Percentiles rank a stretch among this genome's conserved stretches.
These are phyloP conservation scores for Termitomyces sp. DNA, from an alignment of 768 basidiomycete genomes.

Conservation along the genomic window DNA sequence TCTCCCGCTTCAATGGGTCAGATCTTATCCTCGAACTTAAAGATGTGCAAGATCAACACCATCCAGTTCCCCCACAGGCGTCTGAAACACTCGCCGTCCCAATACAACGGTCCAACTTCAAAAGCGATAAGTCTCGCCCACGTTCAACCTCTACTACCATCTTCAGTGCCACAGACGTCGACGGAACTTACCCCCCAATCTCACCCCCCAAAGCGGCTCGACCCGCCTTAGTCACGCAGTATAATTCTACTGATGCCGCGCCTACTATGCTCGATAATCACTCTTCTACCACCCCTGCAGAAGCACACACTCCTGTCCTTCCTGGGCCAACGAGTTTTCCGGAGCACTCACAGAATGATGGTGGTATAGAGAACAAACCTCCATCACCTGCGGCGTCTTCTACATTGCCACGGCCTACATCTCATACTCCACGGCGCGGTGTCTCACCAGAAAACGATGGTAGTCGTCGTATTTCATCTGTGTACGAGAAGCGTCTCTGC, in stretches of 20 bases:
- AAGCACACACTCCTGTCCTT: conserved; percentile 16
- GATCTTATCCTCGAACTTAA: conserved; percentile 60
- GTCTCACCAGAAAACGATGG: neutral
- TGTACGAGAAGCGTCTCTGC: conserved; percentile 41
- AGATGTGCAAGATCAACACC: conserved; percentile 59
- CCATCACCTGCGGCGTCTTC: conserved; percentile 5
- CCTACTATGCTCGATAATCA: conserved; percentile 25
- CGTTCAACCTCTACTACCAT: conserved; percentile 28
- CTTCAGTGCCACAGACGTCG: conserved; percentile 29
- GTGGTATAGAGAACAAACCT: conserved; percentile 4
- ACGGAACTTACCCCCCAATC: conserved; percentile 13
- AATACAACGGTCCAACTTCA: conserved; percentile 1
- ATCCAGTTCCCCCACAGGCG: conserved; percentile 9
- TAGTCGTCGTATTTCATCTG: conserved; percentile 33
- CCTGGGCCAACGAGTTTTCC: conserved; percentile 6
- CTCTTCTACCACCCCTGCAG: conserved; percentile 21
- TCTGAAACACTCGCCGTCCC: conserved; percentile 1
- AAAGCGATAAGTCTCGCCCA: conserved; percentile 7
- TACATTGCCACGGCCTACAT: neutral
- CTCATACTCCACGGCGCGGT: neutral
- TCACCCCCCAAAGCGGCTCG: conserved; percentile 4
- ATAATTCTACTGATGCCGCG: conserved; percentile 31
- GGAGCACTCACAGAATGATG: neutral
- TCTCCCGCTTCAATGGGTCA: conserved; percentile 83
- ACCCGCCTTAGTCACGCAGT: conserved; percentile 24